These are phyloP conservation scores for Sporothrix brunneoviolacea DNA, from an alignment of 2,329 filamentous ascomycete species.

Conservation along the genomic window DNA sequence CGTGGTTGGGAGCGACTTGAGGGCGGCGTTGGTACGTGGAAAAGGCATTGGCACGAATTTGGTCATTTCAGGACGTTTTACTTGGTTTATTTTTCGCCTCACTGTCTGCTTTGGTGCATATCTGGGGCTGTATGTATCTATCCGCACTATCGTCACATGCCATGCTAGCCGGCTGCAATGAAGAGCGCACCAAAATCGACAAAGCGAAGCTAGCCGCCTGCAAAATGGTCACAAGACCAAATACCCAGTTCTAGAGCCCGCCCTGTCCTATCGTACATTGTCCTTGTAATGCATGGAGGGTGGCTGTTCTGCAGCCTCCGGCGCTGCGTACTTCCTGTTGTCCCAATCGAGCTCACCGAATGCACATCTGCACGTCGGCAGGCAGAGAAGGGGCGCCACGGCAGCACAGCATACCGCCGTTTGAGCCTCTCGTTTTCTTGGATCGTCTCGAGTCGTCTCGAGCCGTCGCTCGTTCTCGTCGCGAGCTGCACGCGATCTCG, in stretches of 20 bases:
- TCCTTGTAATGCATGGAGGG: too few relatives aligned
- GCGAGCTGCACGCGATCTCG: too few relatives aligned
- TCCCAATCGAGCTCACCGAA: conserved; percentile 6
- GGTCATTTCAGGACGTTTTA: too few relatives aligned
- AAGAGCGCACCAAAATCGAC: not conserved
- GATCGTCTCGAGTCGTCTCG: not conserved
- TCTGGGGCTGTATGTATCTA: conserved; percentile 9
- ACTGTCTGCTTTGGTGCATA: too few relatives aligned
- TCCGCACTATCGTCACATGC: conserved; percentile 9
- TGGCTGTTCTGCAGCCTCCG: too few relatives aligned
- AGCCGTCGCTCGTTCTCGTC: conserved; percentile 6
- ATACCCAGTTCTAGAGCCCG: not conserved
- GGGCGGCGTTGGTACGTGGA: too few relatives aligned
- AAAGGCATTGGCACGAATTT: too few relatives aligned
- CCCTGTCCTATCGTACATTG: too few relatives aligned
- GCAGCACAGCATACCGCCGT: not conserved
- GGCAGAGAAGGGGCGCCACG: not conserved
- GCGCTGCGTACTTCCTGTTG: too few relatives aligned
- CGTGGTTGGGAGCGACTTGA: too few relatives aligned
- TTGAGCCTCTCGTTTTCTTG: not conserved
- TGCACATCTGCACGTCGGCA: conserved; percentile 1
- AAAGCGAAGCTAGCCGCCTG: not conserved
- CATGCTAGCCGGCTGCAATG: too few relatives aligned
- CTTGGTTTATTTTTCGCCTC: conserved; percentile 6
- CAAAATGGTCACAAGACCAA: conserved; percentile 2